Percentiles rank a stretch among this genome's conserved stretches.
phyloP scores from a whole-genome alignment of 148 eudicot species.

The Selenicereus undatus region DNA sequence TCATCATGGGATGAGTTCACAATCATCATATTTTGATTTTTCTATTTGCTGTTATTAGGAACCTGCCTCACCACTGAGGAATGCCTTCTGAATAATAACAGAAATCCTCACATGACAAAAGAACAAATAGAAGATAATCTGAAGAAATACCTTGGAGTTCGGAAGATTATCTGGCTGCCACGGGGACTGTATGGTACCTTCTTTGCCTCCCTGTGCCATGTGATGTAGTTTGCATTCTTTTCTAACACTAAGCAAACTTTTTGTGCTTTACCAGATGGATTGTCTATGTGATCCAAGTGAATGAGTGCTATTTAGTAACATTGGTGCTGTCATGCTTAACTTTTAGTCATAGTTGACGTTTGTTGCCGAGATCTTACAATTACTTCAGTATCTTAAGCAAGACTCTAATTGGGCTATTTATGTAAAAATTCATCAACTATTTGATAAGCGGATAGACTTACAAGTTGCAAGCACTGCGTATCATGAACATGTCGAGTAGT shows the following conservation, averaged over 20 bases:
- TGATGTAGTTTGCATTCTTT: not conserved
- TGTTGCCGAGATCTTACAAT: not conserved
- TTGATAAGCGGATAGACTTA: not conserved
- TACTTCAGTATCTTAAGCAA: not conserved
- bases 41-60: constrained; percentile 40
- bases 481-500: not conserved
- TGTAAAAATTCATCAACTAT: not conserved
- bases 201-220: not conserved
- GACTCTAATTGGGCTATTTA: not conserved
- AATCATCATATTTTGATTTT: not conserved
- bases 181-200: constrained; percentile 75
- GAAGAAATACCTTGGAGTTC: constrained; percentile 80
- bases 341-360: too few species aligned
- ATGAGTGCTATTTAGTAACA: not conserved
- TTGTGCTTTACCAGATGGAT: not conserved
- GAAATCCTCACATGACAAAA: constrained; percentile 83
- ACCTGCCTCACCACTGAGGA: constrained; percentile 97
- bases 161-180: constrained; percentile 88
- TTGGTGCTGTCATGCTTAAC: too few species aligned
- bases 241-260: not conserved
- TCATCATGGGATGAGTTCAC: not conserved
- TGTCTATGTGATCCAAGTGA: too few species aligned
- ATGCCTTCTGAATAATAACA: constrained; percentile 87
- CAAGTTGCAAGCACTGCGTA: too few species aligned
- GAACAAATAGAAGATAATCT: constrained; percentile 80